A percentile compares a stretch with the other conserved stretches of the same genome.
These are phyloP conservation scores for Chytriomyces confervae DNA, from an alignment of 192 early-diverging fungal genomes.

Conservation along the genomic window DNA sequence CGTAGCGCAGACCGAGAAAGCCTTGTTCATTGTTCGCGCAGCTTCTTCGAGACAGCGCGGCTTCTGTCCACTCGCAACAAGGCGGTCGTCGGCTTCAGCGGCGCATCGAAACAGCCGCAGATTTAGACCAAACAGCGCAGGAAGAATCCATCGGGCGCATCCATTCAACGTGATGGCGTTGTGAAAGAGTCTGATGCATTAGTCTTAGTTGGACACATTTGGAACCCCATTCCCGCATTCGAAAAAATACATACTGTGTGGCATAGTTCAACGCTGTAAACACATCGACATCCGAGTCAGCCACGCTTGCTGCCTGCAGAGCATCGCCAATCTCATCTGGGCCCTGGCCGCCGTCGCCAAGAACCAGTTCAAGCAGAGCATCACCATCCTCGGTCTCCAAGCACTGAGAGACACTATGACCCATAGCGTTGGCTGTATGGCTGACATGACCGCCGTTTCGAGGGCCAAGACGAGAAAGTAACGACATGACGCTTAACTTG, in stretches of 20 bases:
- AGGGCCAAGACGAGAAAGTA: constrained; percentile 1
- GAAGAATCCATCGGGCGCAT: constrained; percentile 65
- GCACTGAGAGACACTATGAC: background rate
- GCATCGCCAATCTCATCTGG: background rate
- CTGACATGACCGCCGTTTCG: background rate
- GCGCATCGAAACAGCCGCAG: constrained; percentile 54
- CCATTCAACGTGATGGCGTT: background rate
- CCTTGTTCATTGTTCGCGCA: constrained; percentile 84
- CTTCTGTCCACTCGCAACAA: constrained; percentile 50
- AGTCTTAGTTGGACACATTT: background rate
- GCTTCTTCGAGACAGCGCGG: constrained; percentile 77
- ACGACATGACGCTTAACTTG: background rate
- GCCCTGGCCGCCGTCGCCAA: background rate
- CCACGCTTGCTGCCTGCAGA: background rate
- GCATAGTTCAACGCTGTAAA: constrained; percentile 36
- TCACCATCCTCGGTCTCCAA: constrained; percentile 1
- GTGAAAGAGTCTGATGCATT: background rate
- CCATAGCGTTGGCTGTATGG: background rate
- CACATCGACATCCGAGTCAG: constrained; percentile 1
- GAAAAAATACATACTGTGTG: constrained; percentile 33
- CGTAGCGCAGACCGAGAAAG: constrained; percentile 86
- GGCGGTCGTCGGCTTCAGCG: constrained; percentile 60
- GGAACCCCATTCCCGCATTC: background rate
- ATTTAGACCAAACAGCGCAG: constrained; percentile 65
- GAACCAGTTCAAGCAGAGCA: background rate